Evolutionary conservation across 2,329 filamentous ascomycete species (phyloP), one percentile per base, ranked within the genome.

Genomic region (Clarireedia monteithiana): DNA sequence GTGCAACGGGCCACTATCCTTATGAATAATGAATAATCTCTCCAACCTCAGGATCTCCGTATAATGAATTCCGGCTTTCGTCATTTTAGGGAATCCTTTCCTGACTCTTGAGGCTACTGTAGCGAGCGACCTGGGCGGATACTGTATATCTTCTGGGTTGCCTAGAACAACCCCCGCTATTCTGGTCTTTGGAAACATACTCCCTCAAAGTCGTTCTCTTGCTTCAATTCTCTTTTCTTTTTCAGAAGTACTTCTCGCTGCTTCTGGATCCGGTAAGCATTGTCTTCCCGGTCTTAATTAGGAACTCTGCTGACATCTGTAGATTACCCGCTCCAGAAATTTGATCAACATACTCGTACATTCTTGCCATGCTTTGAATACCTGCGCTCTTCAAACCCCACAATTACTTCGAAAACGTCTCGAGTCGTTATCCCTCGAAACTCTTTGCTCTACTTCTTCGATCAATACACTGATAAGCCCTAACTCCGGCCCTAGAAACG

Each of bases 281-380:
- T 27, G 20, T 23, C 20, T 47, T 24, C 23, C 44, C 26, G n/a
- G 0, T 24, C 23, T 24, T 26, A 9, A 15, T n/a, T 38, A 20
- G 38, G 30, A 45, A n/a, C 26, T 36, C 23, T 38, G 38, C 53
- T 55, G 34, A 55, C 53, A 38, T 34, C 30, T 48, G 47, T 27
- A 48, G 48, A 48, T 23, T 26, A 15, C 39, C 34, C 60, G 56
- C 17, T 49, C 17, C 36, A 44, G 39, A 42, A 49, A 48, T 48
- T 39, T 24, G 26, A 27, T 46, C 52, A 38, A 48, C 49, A 48
- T 20, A 20, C 20, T 20, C 20, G 20, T 47, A 55, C 55, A 44
- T 39, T 49, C 51, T 51, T 60, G 57, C 57, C 55, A 64, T 64
- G 60, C 44, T 58, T 38, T 63, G 58, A 61, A 59, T 23, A 39